These are phyloP conservation scores for Neurospora discreta DNA, from an alignment of 495 filamentous ascomycete genomes.

Conservation along the genomic window DNA sequence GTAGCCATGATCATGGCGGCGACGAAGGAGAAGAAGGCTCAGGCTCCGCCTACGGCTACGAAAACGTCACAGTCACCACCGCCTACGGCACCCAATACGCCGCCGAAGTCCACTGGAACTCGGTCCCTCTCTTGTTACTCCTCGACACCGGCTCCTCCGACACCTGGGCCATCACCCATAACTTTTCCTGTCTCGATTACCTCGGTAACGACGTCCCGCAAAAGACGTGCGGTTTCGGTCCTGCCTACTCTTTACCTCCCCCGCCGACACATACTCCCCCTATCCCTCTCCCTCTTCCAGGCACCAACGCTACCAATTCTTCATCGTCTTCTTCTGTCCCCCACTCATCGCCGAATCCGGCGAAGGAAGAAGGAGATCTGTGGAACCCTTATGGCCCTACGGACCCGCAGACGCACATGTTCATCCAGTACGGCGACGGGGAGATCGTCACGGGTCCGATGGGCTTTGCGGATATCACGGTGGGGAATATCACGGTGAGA, in stretches of 20 bases:
- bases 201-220: slow-evolving; percentile 12
- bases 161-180: slow-evolving; percentile 34
- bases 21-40: not conserved
- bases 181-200: slow-evolving; percentile 21
- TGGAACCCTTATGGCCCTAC: slow-evolving; percentile 13
- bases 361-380: slow-evolving; percentile 2
- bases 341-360: no score
- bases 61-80: slow-evolving; percentile 28
- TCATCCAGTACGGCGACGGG: slow-evolving; percentile 48
- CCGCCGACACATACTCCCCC: not conserved
- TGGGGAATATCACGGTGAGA: slow-evolving; percentile 43
- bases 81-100: slow-evolving; percentile 31
- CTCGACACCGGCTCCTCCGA: slow-evolving; percentile 58
- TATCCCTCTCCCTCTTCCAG: no score
- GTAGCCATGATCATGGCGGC: not conserved
- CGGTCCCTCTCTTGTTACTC: slow-evolving; percentile 24
- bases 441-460: slow-evolving; percentile 45
- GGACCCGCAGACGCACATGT: slow-evolving; percentile 38
- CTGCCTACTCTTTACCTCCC: not conserved
- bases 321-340: no score
- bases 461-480: slow-evolving; percentile 43
- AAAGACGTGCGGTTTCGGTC: slow-evolving; percentile 19
- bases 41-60: slow-evolving; percentile 15
- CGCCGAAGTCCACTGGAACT: slow-evolving; percentile 20
- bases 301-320: no score